Conservation (phyloP, 2,329 filamentous ascomycete species). For the Claviceps digitariae region DNA sequence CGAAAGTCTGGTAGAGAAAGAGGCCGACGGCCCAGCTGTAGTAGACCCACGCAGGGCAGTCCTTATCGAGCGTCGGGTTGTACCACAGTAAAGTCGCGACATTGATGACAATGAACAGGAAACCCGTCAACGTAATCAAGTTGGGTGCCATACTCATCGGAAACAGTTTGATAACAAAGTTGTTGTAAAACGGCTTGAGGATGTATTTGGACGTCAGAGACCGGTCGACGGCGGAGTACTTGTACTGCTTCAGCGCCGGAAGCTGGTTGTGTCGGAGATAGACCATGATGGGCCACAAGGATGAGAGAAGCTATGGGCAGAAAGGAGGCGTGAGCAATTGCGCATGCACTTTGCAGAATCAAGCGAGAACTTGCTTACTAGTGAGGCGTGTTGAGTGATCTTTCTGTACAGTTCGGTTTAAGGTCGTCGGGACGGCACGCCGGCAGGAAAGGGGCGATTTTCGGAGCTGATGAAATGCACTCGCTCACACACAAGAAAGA, state of each 20-base stretch:
- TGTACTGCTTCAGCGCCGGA: conserved; percentile 81
- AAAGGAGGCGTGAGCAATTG: neutral
- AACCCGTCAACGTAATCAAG: conserved; percentile 80
- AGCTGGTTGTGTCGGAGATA: conserved; percentile 91
- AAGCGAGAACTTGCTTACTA: conserved; percentile 1
- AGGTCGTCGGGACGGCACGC: neutral
- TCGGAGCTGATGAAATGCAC: neutral
- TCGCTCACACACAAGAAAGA: neutral
- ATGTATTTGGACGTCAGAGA: conserved; percentile 85
- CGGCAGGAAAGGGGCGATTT: neutral
- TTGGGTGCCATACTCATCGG: conserved; percentile 89
- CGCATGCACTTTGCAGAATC: neutral
- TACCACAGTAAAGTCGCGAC: conserved; percentile 91
- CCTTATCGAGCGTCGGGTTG: conserved; percentile 81
- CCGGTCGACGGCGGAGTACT: conserved; percentile 85
- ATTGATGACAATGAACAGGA: conserved; percentile 80
- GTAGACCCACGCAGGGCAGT: conserved; percentile 94
- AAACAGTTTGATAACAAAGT: conserved; percentile 87
- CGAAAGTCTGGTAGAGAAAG: conserved; percentile 96
- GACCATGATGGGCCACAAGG: conserved; percentile 46
- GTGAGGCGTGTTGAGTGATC: neutral
- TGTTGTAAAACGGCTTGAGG: conserved; percentile 93
- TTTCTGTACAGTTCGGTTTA: neutral
- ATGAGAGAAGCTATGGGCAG: neutral
- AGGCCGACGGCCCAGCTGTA: conserved; percentile 78